phyloP scores from a whole-genome alignment of 2,329 filamentous ascomycete species.

The Fusarium albosuccineum region DNA sequence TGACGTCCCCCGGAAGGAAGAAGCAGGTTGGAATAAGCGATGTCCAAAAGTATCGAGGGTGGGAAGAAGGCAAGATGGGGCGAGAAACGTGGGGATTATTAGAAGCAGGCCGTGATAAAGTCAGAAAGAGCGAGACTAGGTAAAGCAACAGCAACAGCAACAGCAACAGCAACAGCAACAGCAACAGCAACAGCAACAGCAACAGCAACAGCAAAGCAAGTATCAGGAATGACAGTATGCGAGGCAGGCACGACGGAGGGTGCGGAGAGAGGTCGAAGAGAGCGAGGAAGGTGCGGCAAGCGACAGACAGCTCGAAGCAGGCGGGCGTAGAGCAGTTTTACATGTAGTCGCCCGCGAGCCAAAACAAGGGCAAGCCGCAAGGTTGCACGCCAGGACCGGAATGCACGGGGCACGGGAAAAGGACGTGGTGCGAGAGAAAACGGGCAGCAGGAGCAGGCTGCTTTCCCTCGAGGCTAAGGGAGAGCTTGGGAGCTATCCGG shows the following conservation, averaged over 20 bases:
- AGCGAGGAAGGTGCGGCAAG: slow-evolving; percentile 20
- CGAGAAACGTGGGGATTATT: slow-evolving; percentile 7
- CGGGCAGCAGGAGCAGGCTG: slow-evolving; percentile 20
- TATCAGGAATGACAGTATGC: background rate
- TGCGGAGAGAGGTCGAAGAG: slow-evolving; percentile 10
- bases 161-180: slow-evolving; percentile 1
- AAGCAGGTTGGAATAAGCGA: background rate
- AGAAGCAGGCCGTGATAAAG: background rate
- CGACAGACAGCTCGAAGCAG: slow-evolving; percentile 30
- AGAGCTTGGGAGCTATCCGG: slow-evolving; percentile 43
- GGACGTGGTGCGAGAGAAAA: slow-evolving; percentile 18
- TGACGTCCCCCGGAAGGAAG: background rate
- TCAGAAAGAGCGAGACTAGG: slow-evolving; percentile 1
- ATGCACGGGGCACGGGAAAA: slow-evolving; percentile 39
- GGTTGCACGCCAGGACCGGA: slow-evolving; percentile 44
- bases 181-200: background rate
- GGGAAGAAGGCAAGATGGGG: slow-evolving; percentile 6
- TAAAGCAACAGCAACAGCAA: background rate
- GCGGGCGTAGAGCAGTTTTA: slow-evolving; percentile 40
- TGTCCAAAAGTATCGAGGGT: background rate
- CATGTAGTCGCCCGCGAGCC: slow-evolving; percentile 42
- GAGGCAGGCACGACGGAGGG: background rate
- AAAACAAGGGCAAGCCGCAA: slow-evolving; percentile 46
- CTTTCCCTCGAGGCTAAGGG: slow-evolving; percentile 47
- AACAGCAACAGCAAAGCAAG: background rate